phyloP scores from a whole-genome alignment of 2,329 filamentous ascomycete species.

The Periglandula ipomoeae region DNA sequence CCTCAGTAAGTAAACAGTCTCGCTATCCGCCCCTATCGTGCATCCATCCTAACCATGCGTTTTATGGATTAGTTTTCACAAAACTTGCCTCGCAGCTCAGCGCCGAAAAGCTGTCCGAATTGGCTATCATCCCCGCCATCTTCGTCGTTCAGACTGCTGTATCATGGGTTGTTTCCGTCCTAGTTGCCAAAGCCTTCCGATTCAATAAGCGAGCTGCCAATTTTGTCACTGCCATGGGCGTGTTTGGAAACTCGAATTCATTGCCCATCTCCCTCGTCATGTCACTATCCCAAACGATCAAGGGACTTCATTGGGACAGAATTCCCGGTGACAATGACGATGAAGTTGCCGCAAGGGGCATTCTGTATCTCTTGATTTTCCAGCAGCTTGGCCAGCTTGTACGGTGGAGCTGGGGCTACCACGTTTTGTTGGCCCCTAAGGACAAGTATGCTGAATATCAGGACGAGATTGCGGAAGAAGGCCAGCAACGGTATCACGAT shows the following conservation, averaged over 20 bases:
- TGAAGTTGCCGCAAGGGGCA: constrained; percentile 86
- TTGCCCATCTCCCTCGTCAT: constrained; percentile 93
- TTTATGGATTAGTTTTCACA: constrained; percentile 98
- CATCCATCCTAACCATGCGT: no score
- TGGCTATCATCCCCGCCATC: constrained; percentile 91
- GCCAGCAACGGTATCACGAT: constrained; percentile 47
- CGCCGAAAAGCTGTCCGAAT: constrained; percentile 78
- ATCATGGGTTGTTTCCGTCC: constrained; percentile 67
- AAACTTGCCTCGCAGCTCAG: constrained; percentile 93
- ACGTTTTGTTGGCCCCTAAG: constrained; percentile 82
- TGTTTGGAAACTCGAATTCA: constrained; percentile 98
- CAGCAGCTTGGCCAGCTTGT: constrained; percentile 94
- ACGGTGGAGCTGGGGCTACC: constrained; percentile 97
- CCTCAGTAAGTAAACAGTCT: constrained; percentile 55
- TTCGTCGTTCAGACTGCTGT: constrained; percentile 81
- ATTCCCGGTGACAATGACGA: constrained; percentile 90
- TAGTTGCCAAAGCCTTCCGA: constrained; percentile 64
- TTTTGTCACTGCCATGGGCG: constrained; percentile 93
- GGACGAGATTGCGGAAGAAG: constrained; percentile 43
- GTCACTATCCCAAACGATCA: constrained; percentile 84
- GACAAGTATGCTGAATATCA: constrained; percentile 60
- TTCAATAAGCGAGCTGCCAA: constrained; percentile 82
- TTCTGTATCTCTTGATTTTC: constrained; percentile 92
- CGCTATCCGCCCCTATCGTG: no score
- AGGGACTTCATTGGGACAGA: constrained; percentile 87